Evolutionary conservation across 192 early-diverging fungal species (phyloP), one percentile per base, ranked within the genome.

Genomic region (Glomus cerebriforme): DNA sequence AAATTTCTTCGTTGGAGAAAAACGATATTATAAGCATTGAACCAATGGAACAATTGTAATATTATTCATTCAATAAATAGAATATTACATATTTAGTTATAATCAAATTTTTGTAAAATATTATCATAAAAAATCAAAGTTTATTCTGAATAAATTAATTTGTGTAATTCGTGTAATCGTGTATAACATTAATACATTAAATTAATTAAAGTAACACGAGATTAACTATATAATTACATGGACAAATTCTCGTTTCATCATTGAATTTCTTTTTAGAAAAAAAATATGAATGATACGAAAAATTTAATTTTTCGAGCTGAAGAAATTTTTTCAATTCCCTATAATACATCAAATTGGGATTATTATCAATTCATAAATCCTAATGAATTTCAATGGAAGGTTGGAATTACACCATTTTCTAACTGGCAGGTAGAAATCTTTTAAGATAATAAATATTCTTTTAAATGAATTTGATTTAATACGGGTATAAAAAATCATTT

Each of bases 351-450:
- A 15, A 54, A 54, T 63, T 76, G 74, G 74, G 60, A 76, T 76
- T 76, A 63, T 76, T 60, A 31, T 19, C 74, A 76, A 60, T 63
- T 76, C 9, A 37, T 3, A 10, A 17, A 73, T 29, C 76, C 80
- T 43, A 39, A 79, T 43, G 34, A 34, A 17, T 79, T 79, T 47
- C 29, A 60, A 27, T 79, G 79, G 79, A 37, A 37, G 22, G 24
- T 75, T 34, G 79, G 79, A 29, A 65, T 76, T 19, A 79, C 79
- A 26, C 79, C 79, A 13, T 73, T 63, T 19, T 79, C 79, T 22
- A 75, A 79, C 34, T 77, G 24, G 66, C 39, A 59, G 74, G 74
- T 76, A 63, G 7, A 26, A 43, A 64, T 22, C 7, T 26, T 43
- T n/a, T 37, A 54, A 47, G 49, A 17, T n/a, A n/a, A 43, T 5